Conservation (phyloP, 306 rosid species). For the Sicyos baderoa region DNA sequence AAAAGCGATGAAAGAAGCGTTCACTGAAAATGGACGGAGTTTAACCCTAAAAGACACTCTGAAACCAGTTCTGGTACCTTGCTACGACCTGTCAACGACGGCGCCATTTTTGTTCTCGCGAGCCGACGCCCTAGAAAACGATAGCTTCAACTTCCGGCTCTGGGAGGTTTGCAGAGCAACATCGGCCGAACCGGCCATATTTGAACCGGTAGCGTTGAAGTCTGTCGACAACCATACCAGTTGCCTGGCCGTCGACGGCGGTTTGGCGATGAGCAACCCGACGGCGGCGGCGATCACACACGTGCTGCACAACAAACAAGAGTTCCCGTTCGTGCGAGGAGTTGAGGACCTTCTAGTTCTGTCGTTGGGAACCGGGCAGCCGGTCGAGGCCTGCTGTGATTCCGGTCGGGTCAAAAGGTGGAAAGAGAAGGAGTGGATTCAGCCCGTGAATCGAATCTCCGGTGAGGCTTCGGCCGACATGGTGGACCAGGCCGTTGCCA, state of each 20-base stretch:
- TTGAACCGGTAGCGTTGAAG: slow-evolving; percentile 69
- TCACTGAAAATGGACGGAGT: slow-evolving; percentile 36
- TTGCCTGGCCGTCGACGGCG: slow-evolving; percentile 88
- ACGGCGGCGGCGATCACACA: slow-evolving; percentile 92
- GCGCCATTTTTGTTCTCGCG: slow-evolving; percentile 95
- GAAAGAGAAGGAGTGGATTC: slow-evolving; percentile 90
- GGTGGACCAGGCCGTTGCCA: slow-evolving; percentile 91
- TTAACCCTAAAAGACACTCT: slow-evolving; percentile 79
- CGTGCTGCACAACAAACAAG: slow-evolving; percentile 96
- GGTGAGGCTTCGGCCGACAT: slow-evolving; percentile 82
- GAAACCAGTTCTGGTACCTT: slow-evolving; percentile 82
- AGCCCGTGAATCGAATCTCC: slow-evolving; percentile 76
- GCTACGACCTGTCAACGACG: slow-evolving; percentile 85
- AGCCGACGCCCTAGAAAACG: slow-evolving; percentile 92
- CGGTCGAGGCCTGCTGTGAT: slow-evolving; percentile 51
- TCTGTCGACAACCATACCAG: slow-evolving; percentile 54
- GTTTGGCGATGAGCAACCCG: slow-evolving; percentile 85
- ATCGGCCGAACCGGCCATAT: slow-evolving; percentile 72
- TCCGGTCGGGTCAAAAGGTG: slow-evolving; percentile 57
- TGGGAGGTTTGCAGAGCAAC: slow-evolving; percentile 98
- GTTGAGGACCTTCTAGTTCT: slow-evolving; percentile 89
- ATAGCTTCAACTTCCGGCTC: slow-evolving; percentile 77
- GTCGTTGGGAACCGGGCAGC: slow-evolving; percentile 79
- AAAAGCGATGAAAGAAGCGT: slow-evolving; percentile 66
- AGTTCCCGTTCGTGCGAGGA: slow-evolving; percentile 95